These are phyloP conservation scores for Apium graveolens DNA, from an alignment of 129 eudicot species.

Conservation along the genomic window DNA sequence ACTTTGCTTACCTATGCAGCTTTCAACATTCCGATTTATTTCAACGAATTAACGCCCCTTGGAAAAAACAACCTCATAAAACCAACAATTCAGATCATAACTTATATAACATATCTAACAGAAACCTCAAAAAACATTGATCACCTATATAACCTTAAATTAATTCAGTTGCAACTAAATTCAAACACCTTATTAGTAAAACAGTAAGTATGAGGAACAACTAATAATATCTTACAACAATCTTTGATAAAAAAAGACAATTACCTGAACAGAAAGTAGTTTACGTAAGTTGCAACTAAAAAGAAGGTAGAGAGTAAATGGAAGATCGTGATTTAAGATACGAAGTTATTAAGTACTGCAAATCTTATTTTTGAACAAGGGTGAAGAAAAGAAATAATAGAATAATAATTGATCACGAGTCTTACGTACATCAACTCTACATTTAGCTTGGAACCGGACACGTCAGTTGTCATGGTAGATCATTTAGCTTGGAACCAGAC, in stretches of 20 bases:
- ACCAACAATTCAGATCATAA: not conserved
- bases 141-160: not conserved
- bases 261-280: not conserved
- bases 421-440: not conserved
- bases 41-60: not conserved
- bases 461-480: too few species aligned
- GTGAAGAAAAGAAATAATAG: not conserved
- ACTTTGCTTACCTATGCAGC: not conserved
- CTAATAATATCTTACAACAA: not conserved
- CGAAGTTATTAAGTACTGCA: not conserved
- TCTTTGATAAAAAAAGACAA: not conserved
- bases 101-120: not conserved
- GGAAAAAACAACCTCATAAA: too few species aligned
- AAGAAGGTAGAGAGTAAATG: not conserved
- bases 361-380: not conserved
- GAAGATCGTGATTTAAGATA: not conserved
- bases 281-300: not conserved
- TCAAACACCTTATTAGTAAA: not conserved
- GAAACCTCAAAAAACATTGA: not conserved
- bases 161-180: not conserved
- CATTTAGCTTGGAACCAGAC: too few species aligned
- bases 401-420: not conserved
- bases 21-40: not conserved
- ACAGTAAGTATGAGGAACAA: not conserved
- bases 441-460: not conserved